Base-by-base conservation (phyloP, 345 rosid species). In the Laguncularia racemosa region DNA sequence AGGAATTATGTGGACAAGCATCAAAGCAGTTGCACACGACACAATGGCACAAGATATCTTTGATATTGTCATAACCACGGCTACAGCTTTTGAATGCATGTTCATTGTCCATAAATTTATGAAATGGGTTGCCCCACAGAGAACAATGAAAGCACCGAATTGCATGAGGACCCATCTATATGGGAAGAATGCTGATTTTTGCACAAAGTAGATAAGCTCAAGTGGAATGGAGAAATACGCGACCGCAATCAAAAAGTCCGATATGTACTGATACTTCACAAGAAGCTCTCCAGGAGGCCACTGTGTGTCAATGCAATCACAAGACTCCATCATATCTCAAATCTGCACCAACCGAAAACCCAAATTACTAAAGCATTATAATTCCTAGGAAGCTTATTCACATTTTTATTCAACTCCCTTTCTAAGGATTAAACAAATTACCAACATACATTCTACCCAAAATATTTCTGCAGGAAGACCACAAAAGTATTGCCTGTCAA, bases 121-220 rank as follows among this genome's bases (percentile, higher is more conserved):
- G 62, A 88, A 84, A 72, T 92, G 98, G 4, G 98, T 92, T 4
- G 95, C 93, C 47, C 98, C 98, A 58, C 98, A 92, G 47, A 88
- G 95, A 57, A 92, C 78, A 67, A 92, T 92, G 48, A 92, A 92
- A 49, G 95, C 93, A 43, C 98, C 95, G 50, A 92, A 92, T 73
- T 88, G 98, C 95, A 88, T 77, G 2, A 92, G 95, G 61, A 92
- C 98, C 96, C 96, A 86, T 81, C 85, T 76, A 67, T 92, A 92
- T 0, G 98, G 98, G 76, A 86, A 88, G 82, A 88, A 83, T 1
- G 91, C 87, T 1, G 95, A 86, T 67, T 77, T 92, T 54, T 92
- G 88, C 55, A 92, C 96, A 58, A 92, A 92, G 55, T 84, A 88
- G 11, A 92, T 84, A 57, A 88, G 86, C 80, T 88, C 96, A 1